phyloP scores from a whole-genome alignment of 768 basidiomycete genomes.

The Russula earlei region DNA sequence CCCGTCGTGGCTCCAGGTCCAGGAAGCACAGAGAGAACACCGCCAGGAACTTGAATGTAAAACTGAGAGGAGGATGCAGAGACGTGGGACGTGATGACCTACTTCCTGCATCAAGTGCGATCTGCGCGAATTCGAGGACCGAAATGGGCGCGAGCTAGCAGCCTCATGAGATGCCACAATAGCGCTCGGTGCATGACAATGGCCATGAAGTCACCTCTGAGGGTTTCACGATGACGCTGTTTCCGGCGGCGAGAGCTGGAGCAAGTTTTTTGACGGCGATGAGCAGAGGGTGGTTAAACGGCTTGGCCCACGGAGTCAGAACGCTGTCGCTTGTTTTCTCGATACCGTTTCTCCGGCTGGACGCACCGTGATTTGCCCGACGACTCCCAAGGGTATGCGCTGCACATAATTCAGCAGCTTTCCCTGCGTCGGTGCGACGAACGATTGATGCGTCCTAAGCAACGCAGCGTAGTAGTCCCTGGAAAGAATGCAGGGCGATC shows the following conservation, averaged over 20 bases:
- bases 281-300: slow-evolving; percentile 84
- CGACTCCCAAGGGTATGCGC: slow-evolving; percentile 77
- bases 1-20: slow-evolving; percentile 62
- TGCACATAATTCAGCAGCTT: slow-evolving; percentile 70
- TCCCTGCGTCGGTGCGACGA: slow-evolving; percentile 72
- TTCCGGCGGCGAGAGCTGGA: slow-evolving; percentile 76
- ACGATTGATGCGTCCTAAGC: slow-evolving; percentile 57
- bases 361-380: slow-evolving; percentile 75
- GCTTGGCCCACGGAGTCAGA: slow-evolving; percentile 33
- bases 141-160: slow-evolving; percentile 68
- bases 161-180: neutral
- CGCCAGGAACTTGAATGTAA: slow-evolving; percentile 53
- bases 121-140: slow-evolving; percentile 63
- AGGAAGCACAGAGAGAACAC: slow-evolving; percentile 64
- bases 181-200: neutral
- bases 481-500: neutral
- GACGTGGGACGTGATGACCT: slow-evolving; percentile 11
- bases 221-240: slow-evolving; percentile 75
- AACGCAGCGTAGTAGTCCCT: slow-evolving; percentile 76
- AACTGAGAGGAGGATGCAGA: neutral
- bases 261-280: slow-evolving; percentile 87
- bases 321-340: neutral
- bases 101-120: slow-evolving; percentile 63
- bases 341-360: too few species aligned
- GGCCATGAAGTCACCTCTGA: slow-evolving; percentile 44